Base-by-base conservation (phyloP, 1,139 yeast genomes). In the Yamadazyma dendronema region DNA sequence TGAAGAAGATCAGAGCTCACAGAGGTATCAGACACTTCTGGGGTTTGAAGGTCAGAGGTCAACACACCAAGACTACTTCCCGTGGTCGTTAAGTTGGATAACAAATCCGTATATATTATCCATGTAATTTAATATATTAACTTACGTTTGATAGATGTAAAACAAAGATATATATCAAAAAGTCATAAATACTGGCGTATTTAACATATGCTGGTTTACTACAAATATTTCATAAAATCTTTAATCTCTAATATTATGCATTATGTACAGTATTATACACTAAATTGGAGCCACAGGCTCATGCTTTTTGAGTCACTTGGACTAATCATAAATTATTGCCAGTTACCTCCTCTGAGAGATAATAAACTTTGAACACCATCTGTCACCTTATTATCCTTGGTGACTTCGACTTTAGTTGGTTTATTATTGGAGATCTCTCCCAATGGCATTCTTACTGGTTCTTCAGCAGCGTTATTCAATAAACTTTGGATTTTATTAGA, bases 11-110 rank as follows among this genome's bases (percentile, higher is more conserved):
- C 84, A 92, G 97, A 84, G 81, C 97, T 67, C 98, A 92, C 94
- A 86, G 97, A 80, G 99, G 99, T 90, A 86, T 92, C 74, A 88
- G 99, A 84, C 99, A 92, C 84, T 90, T 84, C 94, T 94, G 97
- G 97, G 97, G 97, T 67, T 77, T 85, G 67, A 78, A 79, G 72
- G 84, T 79, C 68, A 89, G 97, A 84, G 97, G 97, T 81, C 97
- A 90, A 84, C 98, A 92, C 81, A 92, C 98, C 84, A 92, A 92
- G 86, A 90, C 97, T 72, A 92, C 98, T 64, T 95, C 97, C 73
- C 89, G 98, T 81, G 88, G 92, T 66, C 74, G 71, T 65, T 71
- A 70, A 69, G 47, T 34, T 26, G 29, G 36, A 26, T 35, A 34
- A 28, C 28, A 22, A n/a, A 29, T 27, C 17, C 23, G 54, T 31